Evolutionary conservation across 192 early-diverging fungal species (phyloP).

Genomic region (Chytriomyces sp.): DNA sequence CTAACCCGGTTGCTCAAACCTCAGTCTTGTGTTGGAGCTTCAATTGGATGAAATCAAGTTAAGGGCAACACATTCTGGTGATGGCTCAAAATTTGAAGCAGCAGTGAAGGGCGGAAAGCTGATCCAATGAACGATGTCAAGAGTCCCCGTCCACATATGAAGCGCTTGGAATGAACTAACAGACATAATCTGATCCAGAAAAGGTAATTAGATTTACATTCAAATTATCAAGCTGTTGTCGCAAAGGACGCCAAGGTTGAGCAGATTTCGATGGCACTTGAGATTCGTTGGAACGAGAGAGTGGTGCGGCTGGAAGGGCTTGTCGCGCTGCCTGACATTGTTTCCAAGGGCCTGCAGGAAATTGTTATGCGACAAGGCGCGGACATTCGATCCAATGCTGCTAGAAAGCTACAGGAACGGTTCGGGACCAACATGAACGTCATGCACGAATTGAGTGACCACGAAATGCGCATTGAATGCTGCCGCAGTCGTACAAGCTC

Average conservation of each 20-base stretch:
- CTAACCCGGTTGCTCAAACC: too few relatives aligned
- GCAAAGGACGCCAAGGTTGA: conserved; percentile 1
- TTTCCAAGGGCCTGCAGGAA: neutral
- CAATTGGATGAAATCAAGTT: too few relatives aligned
- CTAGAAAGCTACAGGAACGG: neutral
- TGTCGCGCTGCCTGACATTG: neutral
- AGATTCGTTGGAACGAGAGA: neutral
- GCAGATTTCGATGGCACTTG: neutral
- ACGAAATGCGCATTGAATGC: neutral
- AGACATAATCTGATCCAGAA: too few relatives aligned
- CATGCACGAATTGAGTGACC: neutral
- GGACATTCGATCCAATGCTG: neutral
- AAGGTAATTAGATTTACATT: too few relatives aligned
- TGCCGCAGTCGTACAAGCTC: conserved; percentile 5
- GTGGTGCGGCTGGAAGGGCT: conserved; percentile 23
- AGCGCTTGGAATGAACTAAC: too few relatives aligned
- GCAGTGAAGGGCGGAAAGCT: neutral
- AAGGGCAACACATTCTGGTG: too few relatives aligned
- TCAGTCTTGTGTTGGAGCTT: too few relatives aligned
- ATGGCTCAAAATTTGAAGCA: too few relatives aligned
- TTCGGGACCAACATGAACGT: neutral
- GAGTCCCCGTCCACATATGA: too few relatives aligned
- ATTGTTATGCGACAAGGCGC: neutral
- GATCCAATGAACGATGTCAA: neutral
- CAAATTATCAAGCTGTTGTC: too few relatives aligned